Percentiles rank a stretch among this genome's conserved stretches.
phyloP scores from a whole-genome alignment of 1,284 basidiomycete genomes.

The Pyrrhoderma noxium region DNA sequence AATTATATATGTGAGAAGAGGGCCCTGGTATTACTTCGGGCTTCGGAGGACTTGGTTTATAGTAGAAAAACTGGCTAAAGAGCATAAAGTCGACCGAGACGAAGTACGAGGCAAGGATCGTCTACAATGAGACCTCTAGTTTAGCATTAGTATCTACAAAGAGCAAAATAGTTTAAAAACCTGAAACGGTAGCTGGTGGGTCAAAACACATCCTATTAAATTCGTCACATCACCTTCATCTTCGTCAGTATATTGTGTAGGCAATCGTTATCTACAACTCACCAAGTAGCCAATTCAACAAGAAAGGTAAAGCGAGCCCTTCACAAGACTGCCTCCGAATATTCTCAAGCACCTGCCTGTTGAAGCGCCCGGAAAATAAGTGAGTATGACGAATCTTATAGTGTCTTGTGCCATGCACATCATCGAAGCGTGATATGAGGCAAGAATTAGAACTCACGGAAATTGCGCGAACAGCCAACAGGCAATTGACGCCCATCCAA shows the following conservation, averaged over 20 bases:
- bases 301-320: constrained; percentile 82
- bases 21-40: constrained; percentile 26
- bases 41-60: constrained; percentile 33
- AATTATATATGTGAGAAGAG: constrained; percentile 15
- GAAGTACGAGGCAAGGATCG: constrained; percentile 84
- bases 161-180: constrained; percentile 38
- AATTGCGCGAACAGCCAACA: constrained; percentile 90
- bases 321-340: constrained; percentile 67
- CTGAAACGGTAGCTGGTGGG: constrained; percentile 91
- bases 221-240: constrained; percentile 80
- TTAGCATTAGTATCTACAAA: constrained; percentile 3
- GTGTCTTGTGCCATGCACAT: constrained; percentile 5
- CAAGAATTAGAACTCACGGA: constrained; percentile 54
- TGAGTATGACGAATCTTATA: constrained; percentile 2
- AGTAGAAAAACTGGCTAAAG: constrained; percentile 75
- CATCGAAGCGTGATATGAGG: constrained; percentile 16
- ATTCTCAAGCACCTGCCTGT: constrained; percentile 80
- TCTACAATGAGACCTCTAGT: constrained; percentile 38
- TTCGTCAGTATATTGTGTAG: not conserved
- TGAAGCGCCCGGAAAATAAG: not conserved
- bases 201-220: constrained; percentile 83
- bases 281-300: constrained; percentile 88
- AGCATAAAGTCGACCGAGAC: constrained; percentile 72
- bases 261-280: constrained; percentile 23
- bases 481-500: constrained; percentile 75